phyloP scores from a whole-genome alignment of 2,329 filamentous ascomycete genomes.

The Exophiala viscosa region DNA sequence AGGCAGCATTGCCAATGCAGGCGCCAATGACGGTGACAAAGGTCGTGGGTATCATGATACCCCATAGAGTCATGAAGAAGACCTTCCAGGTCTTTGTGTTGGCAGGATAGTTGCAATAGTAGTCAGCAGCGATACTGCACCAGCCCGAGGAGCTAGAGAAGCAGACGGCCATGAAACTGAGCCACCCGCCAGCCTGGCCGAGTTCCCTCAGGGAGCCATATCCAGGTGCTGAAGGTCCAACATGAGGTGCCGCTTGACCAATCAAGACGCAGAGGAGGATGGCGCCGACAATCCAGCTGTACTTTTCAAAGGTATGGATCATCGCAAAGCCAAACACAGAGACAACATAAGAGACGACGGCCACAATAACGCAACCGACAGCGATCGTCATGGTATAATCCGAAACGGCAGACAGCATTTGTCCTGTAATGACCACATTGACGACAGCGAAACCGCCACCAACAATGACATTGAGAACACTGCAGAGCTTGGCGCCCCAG shows the following conservation, averaged over 20 bases:
- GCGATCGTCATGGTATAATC: constrained; percentile 32
- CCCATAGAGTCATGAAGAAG: constrained; percentile 23
- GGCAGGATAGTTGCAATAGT: constrained; percentile 29
- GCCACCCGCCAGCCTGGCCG: constrained; percentile 32
- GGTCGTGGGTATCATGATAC: constrained; percentile 21
- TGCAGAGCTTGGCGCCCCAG: constrained; percentile 33
- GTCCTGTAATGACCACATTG: constrained; percentile 34
- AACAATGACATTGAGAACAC: constrained; percentile 31
- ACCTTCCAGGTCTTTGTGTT: constrained; percentile 24
- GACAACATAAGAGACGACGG: constrained; percentile 31
- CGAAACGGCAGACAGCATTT: constrained; percentile 35
- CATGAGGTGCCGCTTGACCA: constrained; percentile 44
- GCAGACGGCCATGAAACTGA: constrained; percentile 26
- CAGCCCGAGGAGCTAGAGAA: constrained; percentile 27
- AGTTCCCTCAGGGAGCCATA: constrained; percentile 34
- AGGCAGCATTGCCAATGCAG: constrained; percentile 39
- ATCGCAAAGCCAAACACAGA: constrained; percentile 32
- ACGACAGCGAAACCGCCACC: constrained; percentile 33
- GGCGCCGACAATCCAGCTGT: constrained; percentile 32
- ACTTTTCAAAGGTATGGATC: constrained; percentile 33
- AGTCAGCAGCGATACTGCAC: constrained; percentile 28
- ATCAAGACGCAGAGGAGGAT: constrained; percentile 45
- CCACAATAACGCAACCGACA: constrained; percentile 34
- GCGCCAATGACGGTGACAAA: constrained; percentile 46
- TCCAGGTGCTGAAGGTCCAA: constrained; percentile 38